Evolutionary conservation across 768 basidiomycete genomes (phyloP), one percentile per base, ranked within the genome.

Genomic region (Suillus subluteus): DNA sequence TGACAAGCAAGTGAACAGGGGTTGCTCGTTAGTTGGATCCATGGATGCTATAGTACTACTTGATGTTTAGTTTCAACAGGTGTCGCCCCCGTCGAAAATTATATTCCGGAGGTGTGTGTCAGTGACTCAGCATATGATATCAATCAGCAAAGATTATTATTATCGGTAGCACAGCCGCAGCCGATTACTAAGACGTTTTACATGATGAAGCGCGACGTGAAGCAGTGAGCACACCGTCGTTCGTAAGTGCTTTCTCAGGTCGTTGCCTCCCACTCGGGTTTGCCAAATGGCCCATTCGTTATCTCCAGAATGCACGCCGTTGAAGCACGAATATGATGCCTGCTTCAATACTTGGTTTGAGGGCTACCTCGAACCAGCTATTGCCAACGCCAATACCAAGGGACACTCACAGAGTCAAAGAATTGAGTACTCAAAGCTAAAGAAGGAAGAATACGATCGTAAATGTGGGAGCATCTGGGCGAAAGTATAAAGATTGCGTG

Each of bases 341-440:
- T 99, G 96, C 82, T 99, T 99, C 82, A 98, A 98, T 73, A 87
- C 91, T 9, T 98, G 96, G 97, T 96, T 99, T 71, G 96, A 98
- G 77, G 95, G 94, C 13, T 99, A 98, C 76, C 88, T 98, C 30
- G 91, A 95, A 73, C 95, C 95, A 11, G 89, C 88, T 12, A 82
- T 91, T 21, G 73, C 79, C 35, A 73, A 73, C 21, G 66, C 75
- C 58, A 75, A 79, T 40, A 72, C 82, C 64, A 78, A 82, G 16
- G 78, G 79, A 18, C 71, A 79, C 32, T 70, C 81, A 18, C 72
- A 78, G 15, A 80, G 83, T 62, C 80, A 84, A 65, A 87, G 87
- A 58, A 79, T 83, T 18, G 85, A 82, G 56, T 89, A 91, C 72
- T 88, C 91, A 4, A 87, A 88, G 71, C 79, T 86, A 66, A 96